A percentile compares a stretch with the other conserved stretches of the same genome.
Conservation (phyloP, 345 rosid species). For the Gossypium sturtianum region DNA sequence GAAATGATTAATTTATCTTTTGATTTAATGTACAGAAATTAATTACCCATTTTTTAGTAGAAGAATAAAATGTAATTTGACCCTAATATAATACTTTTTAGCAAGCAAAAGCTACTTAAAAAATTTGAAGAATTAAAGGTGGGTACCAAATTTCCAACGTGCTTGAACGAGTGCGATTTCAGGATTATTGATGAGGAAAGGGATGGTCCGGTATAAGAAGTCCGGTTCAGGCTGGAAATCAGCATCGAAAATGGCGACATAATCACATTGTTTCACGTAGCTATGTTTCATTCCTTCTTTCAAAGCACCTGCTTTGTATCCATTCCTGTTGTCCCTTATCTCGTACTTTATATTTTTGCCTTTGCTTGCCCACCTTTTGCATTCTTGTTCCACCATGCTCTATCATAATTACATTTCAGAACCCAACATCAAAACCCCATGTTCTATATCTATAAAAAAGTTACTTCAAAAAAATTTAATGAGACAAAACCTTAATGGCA, state of each 20-base stretch:
- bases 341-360: background rate
- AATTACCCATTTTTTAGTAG: too few species aligned
- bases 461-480: background rate
- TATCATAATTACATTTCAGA: background rate
- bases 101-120: background rate
- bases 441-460: background rate
- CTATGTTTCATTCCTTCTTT: constrained; percentile 17
- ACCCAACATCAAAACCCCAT: background rate
- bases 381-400: background rate
- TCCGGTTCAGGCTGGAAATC: constrained; percentile 32
- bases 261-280: constrained; percentile 68
- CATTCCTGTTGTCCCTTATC: constrained; percentile 7
- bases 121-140: background rate
- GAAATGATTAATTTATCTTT: fast-evolving
- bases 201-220: background rate
- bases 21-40: fast-evolving
- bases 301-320: constrained; percentile 5
- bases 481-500: constrained; percentile 39
- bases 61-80: too few species aligned
- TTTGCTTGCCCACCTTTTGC: constrained; percentile 4
- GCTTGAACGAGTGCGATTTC: constrained; percentile 76
- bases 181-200: constrained; percentile 29
- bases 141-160: constrained; percentile 84
- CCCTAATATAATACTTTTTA: too few species aligned
- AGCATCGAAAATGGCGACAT: constrained; percentile 77